These are phyloP conservation scores for Metschnikowia shivogae DNA, from an alignment of 805 yeast species.

Conservation along the genomic window DNA sequence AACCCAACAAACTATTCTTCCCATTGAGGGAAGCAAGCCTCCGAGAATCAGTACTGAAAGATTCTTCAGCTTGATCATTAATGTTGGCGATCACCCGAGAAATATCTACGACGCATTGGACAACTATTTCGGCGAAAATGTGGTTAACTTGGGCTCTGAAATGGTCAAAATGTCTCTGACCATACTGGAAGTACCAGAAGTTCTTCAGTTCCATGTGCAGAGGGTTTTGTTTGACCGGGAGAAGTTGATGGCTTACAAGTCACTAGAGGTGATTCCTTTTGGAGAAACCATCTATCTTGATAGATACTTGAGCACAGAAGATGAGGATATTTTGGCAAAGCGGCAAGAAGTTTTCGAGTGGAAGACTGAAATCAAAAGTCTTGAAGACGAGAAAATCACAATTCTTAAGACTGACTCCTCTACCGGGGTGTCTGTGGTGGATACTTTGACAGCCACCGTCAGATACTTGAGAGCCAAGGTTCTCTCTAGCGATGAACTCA, in stretches of 20 bases:
- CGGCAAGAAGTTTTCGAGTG: constrained; percentile 58
- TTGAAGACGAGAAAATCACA: constrained; percentile 41
- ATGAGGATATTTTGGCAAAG: constrained; percentile 47
- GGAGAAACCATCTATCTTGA: constrained; percentile 78
- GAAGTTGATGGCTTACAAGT: constrained; percentile 70
- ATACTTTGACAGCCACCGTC: constrained; percentile 49
- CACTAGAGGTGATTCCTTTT: constrained; percentile 77
- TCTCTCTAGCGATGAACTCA: constrained; percentile 28
- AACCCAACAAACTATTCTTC: constrained; percentile 70
- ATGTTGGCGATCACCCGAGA: constrained; percentile 83
- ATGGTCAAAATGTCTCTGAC: constrained; percentile 70
- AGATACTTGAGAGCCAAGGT: constrained; percentile 49
- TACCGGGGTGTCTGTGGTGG: constrained; percentile 33
- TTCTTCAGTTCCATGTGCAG: constrained; percentile 89
- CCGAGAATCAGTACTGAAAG: constrained; percentile 52
- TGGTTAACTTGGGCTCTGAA: constrained; percentile 65
- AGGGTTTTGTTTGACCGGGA: constrained; percentile 86
- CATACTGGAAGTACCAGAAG: constrained; percentile 67
- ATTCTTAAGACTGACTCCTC: constrained; percentile 40
- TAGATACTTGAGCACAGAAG: constrained; percentile 72
- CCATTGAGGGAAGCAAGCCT: constrained; percentile 34
- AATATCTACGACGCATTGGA: constrained; percentile 90
- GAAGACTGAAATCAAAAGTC: constrained; percentile 49
- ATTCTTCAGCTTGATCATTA: constrained; percentile 76
- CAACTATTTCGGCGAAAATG: constrained; percentile 72